Evolutionary conservation across 768 basidiomycete genomes (phyloP).

Genomic region (Cystobasidium ongulense): DNA sequence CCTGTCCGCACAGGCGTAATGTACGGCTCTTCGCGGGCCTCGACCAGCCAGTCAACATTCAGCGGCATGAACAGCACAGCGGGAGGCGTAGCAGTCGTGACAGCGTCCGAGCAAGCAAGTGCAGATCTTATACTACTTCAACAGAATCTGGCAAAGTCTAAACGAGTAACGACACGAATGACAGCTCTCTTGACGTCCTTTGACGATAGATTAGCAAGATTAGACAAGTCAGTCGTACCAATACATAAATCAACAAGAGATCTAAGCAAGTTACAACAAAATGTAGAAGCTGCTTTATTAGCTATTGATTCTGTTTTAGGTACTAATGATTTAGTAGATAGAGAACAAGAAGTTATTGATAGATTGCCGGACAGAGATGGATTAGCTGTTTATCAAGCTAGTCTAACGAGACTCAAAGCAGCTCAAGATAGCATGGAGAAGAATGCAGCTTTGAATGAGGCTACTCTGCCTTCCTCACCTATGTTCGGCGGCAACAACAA

Average conservation of each 20-base stretch:
- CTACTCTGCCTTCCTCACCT: not conserved
- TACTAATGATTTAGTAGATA: conserved; percentile 40
- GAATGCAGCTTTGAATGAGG: conserved; percentile 25
- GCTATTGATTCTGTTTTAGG: conserved; percentile 41
- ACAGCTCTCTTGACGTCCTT: conserved; percentile 34
- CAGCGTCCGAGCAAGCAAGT: not conserved
- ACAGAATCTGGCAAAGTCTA: conserved; percentile 37
- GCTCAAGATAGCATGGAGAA: conserved; percentile 38
- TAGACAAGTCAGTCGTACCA: conserved; percentile 40
- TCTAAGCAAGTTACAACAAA: conserved; percentile 36
- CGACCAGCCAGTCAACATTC: not conserved
- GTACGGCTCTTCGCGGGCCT: conserved; percentile 1
- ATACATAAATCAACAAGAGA: conserved; percentile 40
- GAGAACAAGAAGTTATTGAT: conserved; percentile 37
- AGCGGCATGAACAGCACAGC: not conserved
- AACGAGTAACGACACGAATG: conserved; percentile 36
- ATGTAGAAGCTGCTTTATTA: conserved; percentile 37
- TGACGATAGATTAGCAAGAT: conserved; percentile 39
- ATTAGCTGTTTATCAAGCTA: conserved; percentile 38
- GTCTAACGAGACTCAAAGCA: conserved; percentile 36
- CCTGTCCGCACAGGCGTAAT: not conserved
- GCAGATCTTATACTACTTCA: conserved; percentile 40
- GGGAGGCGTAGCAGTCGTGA: not conserved
- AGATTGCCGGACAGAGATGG: conserved; percentile 33
- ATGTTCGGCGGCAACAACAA: not conserved